A percentile compares a stretch with the other conserved stretches of the same genome.
phyloP scores from a whole-genome alignment of 2,329 filamentous ascomycete genomes.

The Fusarium newnesense region DNA sequence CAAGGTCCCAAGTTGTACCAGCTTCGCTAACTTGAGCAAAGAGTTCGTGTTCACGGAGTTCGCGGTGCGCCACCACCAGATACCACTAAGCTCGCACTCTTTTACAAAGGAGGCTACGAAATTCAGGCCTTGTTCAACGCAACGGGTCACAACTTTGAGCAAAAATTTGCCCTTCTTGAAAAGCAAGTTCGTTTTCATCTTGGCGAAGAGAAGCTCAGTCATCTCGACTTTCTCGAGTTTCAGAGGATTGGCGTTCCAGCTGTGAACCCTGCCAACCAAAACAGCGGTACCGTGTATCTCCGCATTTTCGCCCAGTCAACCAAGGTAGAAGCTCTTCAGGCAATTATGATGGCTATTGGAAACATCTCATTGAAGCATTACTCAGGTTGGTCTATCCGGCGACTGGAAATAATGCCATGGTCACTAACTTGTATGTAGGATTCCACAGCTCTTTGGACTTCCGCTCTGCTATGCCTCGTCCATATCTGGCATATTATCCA shows the following conservation, averaged over 20 bases:
- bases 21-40: neutral
- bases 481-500: neutral
- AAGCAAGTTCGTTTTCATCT: neutral
- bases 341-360: neutral
- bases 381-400: neutral
- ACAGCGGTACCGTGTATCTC: neutral
- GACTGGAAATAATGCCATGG: rapidly evolving
- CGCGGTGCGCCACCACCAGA: neutral
- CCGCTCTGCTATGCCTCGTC: neutral
- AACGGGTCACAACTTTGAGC: neutral
- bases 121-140: neutral
- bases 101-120: neutral
- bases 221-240: neutral
- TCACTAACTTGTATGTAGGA: neutral
- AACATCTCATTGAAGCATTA: neutral
- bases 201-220: neutral
- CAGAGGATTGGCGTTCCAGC: neutral
- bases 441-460: neutral
- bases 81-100: neutral
- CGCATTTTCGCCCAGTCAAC: neutral
- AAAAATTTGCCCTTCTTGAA: neutral
- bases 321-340: neutral
- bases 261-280: neutral
- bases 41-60: neutral
- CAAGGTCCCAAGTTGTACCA: rapidly evolving